Percentiles rank a stretch among this genome's conserved stretches.
Evolutionary conservation across 2,329 filamentous ascomycete genomes (phyloP).

Genomic region (Apiospora malaysiana): DNA sequence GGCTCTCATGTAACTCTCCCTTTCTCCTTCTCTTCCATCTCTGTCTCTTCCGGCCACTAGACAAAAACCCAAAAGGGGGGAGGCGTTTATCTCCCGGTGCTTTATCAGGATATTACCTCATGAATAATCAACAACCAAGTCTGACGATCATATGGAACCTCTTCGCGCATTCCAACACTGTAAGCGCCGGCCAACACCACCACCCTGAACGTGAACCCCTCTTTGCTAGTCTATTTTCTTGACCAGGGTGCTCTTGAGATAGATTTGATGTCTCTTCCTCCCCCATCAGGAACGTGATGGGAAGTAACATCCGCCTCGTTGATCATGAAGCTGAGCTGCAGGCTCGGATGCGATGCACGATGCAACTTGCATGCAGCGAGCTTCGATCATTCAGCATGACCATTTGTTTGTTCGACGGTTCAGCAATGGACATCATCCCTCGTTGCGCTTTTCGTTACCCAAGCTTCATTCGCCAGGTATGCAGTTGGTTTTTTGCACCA

Average conservation of each 20-base stretch:
- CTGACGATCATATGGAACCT: background rate
- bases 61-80: background rate
- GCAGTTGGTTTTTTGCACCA: background rate
- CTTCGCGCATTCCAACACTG: background rate
- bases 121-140: background rate
- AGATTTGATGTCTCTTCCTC: background rate
- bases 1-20: background rate
- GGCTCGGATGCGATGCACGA: background rate
- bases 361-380: slow-evolving; percentile 1
- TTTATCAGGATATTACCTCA: background rate
- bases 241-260: background rate
- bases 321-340: slow-evolving; percentile 12
- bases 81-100: background rate
- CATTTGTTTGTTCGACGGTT: slow-evolving; percentile 1
- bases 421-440: background rate
- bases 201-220: background rate
- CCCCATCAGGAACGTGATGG: background rate
- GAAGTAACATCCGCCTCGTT: background rate
- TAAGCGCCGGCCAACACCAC: background rate
- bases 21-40: background rate
- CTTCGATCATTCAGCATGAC: background rate
- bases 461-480: background rate
- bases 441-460: background rate
- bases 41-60: background rate
- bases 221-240: background rate